Conservation (phyloP, 129 eudicot species). For the Artemisia tridentata region DNA sequence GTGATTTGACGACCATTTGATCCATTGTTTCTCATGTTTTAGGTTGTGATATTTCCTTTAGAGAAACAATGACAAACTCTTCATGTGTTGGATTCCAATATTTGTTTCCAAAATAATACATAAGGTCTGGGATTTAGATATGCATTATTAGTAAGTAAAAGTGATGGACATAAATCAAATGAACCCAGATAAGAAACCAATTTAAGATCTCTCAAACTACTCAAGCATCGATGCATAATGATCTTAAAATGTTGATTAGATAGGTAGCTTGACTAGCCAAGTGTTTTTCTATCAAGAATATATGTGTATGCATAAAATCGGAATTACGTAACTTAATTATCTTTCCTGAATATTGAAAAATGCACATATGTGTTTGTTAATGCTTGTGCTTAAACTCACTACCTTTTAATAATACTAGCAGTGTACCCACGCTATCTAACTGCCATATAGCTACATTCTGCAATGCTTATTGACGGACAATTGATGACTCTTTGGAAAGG, state of each 20-base stretch:
- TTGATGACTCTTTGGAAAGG: too few species aligned
- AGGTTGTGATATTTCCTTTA: conserved; percentile 29
- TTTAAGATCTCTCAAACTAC: conserved; percentile 8
- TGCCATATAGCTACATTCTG: too few species aligned
- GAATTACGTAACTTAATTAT: too few species aligned
- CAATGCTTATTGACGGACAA: too few species aligned
- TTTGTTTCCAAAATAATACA: conserved; percentile 2
- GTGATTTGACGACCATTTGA: conserved; percentile 24
- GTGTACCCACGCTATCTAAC: too few species aligned
- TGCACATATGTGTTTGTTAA: too few species aligned
- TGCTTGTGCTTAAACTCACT: too few species aligned
- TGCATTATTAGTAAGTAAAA: background rate
- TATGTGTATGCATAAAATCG: background rate
- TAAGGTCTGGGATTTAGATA: background rate
- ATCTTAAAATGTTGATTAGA: conserved; percentile 1
- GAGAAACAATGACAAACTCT: conserved; percentile 19
- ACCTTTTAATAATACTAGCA: too few species aligned
- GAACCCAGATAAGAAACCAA: background rate
- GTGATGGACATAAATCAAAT: background rate
- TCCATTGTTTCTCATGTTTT: conserved; percentile 26
- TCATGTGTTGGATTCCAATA: background rate
- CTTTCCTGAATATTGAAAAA: too few species aligned
- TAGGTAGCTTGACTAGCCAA: background rate
- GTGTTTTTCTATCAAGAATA: background rate
- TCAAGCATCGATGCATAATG: background rate